Percentiles rank a stretch among this genome's conserved stretches.
These are phyloP conservation scores for Leccinum longicurvipes DNA, from an alignment of 768 basidiomycete species.

Conservation along the genomic window DNA sequence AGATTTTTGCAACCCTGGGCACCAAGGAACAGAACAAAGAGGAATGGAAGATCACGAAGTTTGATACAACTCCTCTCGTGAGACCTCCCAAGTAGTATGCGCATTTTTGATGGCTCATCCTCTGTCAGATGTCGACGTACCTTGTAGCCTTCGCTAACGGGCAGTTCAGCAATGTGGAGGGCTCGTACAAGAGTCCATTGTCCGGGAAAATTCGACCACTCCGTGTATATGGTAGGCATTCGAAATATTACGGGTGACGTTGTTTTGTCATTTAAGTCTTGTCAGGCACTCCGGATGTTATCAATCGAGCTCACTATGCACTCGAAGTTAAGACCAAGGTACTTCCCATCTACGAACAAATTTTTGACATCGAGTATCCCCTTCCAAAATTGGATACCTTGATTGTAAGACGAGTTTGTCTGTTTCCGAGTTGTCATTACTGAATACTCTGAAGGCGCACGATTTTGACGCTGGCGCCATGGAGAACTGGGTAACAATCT, in stretches of 20 bases:
- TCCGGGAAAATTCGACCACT: conserved; percentile 80
- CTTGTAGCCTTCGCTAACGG: conserved; percentile 88
- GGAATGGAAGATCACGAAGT: conserved; percentile 80
- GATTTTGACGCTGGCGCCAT: conserved; percentile 92
- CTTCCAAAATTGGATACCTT: conserved; percentile 94
- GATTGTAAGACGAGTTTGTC: conserved; percentile 46
- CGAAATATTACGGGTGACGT: background rate
- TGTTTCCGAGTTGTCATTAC: background rate
- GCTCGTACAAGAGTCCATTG: conserved; percentile 73
- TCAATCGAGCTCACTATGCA: conserved; percentile 81
- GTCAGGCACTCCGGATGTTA: conserved; percentile 74
- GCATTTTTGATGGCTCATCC: background rate
- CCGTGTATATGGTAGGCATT: conserved; percentile 70
- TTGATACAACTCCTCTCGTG: conserved; percentile 73
- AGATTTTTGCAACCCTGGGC: conserved; percentile 41
- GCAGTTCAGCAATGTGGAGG: conserved; percentile 68
- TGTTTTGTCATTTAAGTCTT: conserved; percentile 4
- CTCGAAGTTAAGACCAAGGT: conserved; percentile 82
- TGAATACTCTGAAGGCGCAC: conserved; percentile 45
- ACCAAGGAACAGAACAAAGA: conserved; percentile 33
- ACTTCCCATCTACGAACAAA: conserved; percentile 85
- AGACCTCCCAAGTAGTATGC: conserved; percentile 4
- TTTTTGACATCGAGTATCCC: conserved; percentile 91
- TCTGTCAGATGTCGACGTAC: conserved; percentile 72
- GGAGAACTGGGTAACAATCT: conserved; percentile 75